Evolutionary conservation across 805 yeast species (phyloP), one percentile per base, ranked within the genome.

Genomic region (Komagataella kurtzmanii): DNA sequence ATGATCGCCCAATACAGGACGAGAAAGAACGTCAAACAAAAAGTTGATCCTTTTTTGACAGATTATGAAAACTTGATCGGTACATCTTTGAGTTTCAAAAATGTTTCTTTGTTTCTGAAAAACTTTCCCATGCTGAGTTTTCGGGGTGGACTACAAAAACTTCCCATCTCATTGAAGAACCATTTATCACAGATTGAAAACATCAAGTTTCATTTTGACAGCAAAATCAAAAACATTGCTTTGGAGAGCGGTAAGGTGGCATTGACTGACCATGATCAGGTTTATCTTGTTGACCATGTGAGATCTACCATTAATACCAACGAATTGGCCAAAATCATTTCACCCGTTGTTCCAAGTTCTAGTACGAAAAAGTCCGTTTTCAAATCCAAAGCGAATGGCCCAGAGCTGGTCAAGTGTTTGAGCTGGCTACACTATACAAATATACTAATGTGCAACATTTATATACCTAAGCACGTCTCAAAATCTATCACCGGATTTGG

Each of bases 401-500:
- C 52, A n/a, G 14, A 3, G 2, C 48, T 65, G 46, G 45, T 44
- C 8, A 44, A 53, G 2, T 56, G 51, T 17, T 54, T 63, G 46
- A 49, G 45, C 7, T 53, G 55, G 43, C 59, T 69, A 45, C 64
- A 68, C n/a, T 75, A 76, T 52, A 68, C 75, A 0, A 68, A 67
- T 51, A 66, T 93, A 17, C 75, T 81, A 19, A 73, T 91, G 51
- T 85, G 82, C 19, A 90, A 93, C 59, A 70, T 85, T 40, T 85
- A 75, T 65, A 64, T 81, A 48, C 79, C 81, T 17, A 68, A 61
- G 45, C 64, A 60, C 49, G 68, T 68, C 57, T 64, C 66, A 18
- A 70, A 79, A n/a, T 59, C 65, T 3, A 50, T 55, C 24, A 64
- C 64, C 53, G 96, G 97, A 44, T 91, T 91, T 72, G 99, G 99